Percentiles rank a stretch among this genome's conserved stretches.
Evolutionary conservation across 2,329 filamentous ascomycete species (phyloP).

Genomic region (Beauveria varroae): DNA sequence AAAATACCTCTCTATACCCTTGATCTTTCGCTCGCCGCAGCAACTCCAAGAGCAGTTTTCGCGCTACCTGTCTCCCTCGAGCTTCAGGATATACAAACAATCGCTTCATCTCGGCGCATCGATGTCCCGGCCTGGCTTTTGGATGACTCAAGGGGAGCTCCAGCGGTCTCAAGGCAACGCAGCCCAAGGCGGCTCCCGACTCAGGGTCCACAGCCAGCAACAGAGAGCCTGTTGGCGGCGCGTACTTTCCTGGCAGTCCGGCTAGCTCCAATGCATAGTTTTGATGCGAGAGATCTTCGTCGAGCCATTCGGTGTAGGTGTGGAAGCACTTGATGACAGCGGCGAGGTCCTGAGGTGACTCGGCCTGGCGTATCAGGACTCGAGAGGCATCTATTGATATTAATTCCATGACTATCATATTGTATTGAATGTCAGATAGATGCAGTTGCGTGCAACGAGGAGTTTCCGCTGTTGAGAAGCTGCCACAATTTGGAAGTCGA

Average conservation of each 20-base stretch:
- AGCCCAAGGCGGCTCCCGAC: conserved; percentile 17
- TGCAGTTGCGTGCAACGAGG: not conserved
- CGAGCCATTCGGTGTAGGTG: conserved; percentile 20
- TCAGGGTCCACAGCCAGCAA: conserved; percentile 18
- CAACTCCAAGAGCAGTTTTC: conserved; percentile 16
- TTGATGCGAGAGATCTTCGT: conserved; percentile 21
- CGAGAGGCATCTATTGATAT: not conserved
- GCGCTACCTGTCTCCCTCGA: conserved; percentile 18
- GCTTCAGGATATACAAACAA: conserved; percentile 22
- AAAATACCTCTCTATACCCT: conserved; percentile 19
- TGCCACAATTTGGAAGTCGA: too few species aligned
- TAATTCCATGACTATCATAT: not conserved
- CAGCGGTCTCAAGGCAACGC: conserved; percentile 19
- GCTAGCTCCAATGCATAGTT: conserved; percentile 18
- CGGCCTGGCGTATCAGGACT: conserved; percentile 18
- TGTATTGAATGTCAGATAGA: not conserved
- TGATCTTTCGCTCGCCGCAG: conserved; percentile 11
- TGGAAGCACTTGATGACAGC: conserved; percentile 17
- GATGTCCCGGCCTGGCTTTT: not conserved
- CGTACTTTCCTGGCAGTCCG: conserved; percentile 21
- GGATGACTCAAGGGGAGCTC: conserved; percentile 13
- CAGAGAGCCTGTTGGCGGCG: conserved; percentile 18
- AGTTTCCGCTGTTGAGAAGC: too few species aligned
- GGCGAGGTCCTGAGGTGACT: conserved; percentile 15
- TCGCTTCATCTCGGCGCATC: conserved; percentile 21